Conservation (phyloP, 2,329 filamentous ascomycete genomes). For the Alternaria dauci region DNA sequence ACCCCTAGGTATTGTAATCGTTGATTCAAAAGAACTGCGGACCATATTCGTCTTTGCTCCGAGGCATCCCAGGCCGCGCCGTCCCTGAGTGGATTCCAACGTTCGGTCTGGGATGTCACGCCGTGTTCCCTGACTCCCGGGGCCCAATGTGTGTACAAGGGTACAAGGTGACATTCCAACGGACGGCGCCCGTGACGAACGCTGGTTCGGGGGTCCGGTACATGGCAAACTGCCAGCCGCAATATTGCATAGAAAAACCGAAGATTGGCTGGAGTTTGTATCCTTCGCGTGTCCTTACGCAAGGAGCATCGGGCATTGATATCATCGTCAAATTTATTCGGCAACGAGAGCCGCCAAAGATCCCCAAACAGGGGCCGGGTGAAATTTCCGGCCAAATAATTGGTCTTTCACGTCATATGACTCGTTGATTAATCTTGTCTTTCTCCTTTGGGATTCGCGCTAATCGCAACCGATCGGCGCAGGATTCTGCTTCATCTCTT, state of each 20-base stretch:
- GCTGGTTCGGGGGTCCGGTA: neutral
- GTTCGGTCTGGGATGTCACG: neutral
- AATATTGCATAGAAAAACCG: neutral
- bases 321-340: neutral
- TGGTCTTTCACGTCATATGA: neutral
- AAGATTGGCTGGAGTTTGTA: neutral
- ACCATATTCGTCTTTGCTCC: neutral
- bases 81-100: neutral
- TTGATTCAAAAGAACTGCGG: neutral
- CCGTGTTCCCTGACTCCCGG: neutral
- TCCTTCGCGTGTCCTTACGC: neutral
- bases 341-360: neutral
- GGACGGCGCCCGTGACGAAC: neutral
- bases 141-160: neutral
- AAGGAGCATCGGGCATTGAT: conserved; percentile 1
- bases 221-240: neutral
- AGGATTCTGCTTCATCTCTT: conserved; percentile 11
- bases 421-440: conserved; percentile 1
- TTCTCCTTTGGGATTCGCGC: neutral
- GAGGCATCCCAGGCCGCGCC: neutral
- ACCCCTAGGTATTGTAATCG: neutral
- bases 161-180: neutral
- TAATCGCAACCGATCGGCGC: conserved; percentile 3
- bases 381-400: conserved; percentile 8
- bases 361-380: neutral